phyloP scores from a whole-genome alignment of 1,284 basidiomycete species.

The Cystobasidium slooffiae region DNA sequence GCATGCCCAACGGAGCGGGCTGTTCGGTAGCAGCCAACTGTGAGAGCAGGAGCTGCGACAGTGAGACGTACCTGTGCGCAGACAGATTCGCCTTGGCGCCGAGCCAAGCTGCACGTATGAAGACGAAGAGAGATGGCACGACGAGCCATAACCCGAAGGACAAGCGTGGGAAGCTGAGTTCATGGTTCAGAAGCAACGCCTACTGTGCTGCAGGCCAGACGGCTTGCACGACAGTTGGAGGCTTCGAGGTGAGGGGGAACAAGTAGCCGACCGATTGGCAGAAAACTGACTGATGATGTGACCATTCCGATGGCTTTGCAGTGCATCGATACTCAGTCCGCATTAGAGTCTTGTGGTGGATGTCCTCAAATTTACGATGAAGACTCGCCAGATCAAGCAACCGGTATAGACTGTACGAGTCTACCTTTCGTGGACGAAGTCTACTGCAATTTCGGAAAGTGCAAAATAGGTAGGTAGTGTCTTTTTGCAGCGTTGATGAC shows the following conservation, averaged over 20 bases:
- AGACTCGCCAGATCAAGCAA: constrained; percentile 36
- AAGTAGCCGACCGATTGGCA: neutral
- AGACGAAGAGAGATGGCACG: constrained; percentile 10
- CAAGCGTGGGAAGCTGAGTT: constrained; percentile 1
- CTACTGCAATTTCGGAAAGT: constrained; percentile 14
- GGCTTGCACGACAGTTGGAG: constrained; percentile 18
- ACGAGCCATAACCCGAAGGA: constrained; percentile 29
- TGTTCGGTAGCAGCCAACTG: constrained; percentile 21
- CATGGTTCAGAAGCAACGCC: constrained; percentile 16
- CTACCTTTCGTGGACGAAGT: constrained; percentile 36
- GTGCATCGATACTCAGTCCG: constrained; percentile 25
- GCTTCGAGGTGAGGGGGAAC: constrained; percentile 15
- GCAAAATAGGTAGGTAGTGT: constrained; percentile 15
- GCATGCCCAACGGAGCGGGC: constrained; percentile 5
- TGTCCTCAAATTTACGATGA: constrained; percentile 34
- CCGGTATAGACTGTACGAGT: constrained; percentile 23
- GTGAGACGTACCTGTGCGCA: constrained; percentile 6
- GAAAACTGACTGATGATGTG: neutral
- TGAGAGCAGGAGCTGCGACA: constrained; percentile 18
- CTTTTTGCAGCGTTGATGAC: neutral
- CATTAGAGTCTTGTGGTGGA: constrained; percentile 34
- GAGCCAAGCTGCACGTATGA: constrained; percentile 23
- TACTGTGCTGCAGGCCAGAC: constrained; percentile 21
- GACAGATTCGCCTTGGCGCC: constrained; percentile 1
- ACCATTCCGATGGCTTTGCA: neutral